Evolutionary conservation across 2,329 filamentous ascomycete genomes (phyloP), one percentile per base, ranked within the genome.

Genomic region (Gaeumannomyces sp.): DNA sequence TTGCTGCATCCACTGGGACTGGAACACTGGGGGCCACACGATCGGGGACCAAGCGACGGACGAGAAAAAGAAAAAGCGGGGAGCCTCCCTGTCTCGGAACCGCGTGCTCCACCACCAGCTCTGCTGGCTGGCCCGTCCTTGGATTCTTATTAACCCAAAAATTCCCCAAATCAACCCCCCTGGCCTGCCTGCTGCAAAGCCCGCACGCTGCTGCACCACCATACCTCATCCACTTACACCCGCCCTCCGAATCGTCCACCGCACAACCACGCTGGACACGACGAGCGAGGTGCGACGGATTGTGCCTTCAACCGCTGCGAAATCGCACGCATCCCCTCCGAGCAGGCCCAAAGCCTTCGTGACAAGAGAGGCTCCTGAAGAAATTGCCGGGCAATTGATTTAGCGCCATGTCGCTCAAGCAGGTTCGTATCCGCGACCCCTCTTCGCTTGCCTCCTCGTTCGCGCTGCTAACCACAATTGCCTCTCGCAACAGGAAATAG

Each of bases 401-500:
- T 11, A 13, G 45, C 59, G 22, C 29, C 66, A 79, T 79, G 77
- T 79, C 77, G 70, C 67, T 79, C 65, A 79, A 79, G 69, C 77
- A 78, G 72, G 77, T 78, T 64, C 28, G 70, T 66, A 22, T 28
- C 58, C 35, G 59, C 65, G 25, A 29, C 65, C 45, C 45, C 45
- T 53, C 45, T 11, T 50, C 38, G 19, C 38, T 22, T 11, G 45
- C 7, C 8, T 25, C 45, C 7, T 25, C 45, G 45, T 22, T 7
- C 22, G 10, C 45, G 45, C 45, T 53, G 45, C 45, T 53, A 2
- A 53, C 45, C 45, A 53, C 45, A 25, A 0, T 11, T 8, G 45
- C 45, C 10, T 11, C 19, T 53, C 45, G 19, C 69, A 65, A 67
- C 68, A 96, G 93, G 95, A 99, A 90, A 99, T 99, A 78, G 94